These are phyloP conservation scores for Peronospora belbahrii DNA, from an alignment of 352 stramenopile genomes.

Conservation along the genomic window DNA sequence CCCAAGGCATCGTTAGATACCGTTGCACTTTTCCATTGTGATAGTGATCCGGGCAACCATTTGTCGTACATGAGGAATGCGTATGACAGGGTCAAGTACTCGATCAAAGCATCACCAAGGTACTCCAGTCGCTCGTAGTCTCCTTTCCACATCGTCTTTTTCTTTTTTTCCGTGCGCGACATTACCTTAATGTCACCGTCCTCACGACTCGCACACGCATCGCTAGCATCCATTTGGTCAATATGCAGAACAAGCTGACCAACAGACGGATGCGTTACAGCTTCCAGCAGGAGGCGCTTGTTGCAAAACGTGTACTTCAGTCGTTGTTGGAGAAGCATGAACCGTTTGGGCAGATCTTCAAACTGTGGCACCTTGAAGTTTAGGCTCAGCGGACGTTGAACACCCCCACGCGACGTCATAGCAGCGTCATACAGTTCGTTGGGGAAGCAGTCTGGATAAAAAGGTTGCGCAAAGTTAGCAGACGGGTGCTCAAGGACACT, in stretches of 20 bases:
- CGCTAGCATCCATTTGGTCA: constrained; percentile 25
- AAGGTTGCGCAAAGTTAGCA: constrained; percentile 36
- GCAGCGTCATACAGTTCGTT: constrained; percentile 46
- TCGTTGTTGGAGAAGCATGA: constrained; percentile 59
- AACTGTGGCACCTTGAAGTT: constrained; percentile 53
- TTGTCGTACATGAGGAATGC: constrained; percentile 57
- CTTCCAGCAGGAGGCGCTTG: constrained; percentile 68
- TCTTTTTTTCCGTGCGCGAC: constrained; percentile 29
- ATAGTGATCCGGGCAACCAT: constrained; percentile 72
- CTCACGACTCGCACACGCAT: constrained; percentile 1
- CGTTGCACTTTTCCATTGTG: constrained; percentile 81
- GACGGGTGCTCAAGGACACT: constrained; percentile 36
- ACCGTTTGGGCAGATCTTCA: constrained; percentile 41
- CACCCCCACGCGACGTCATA: constrained; percentile 17
- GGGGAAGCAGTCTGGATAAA: constrained; percentile 64
- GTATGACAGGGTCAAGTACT: constrained; percentile 85
- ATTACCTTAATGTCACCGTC: constrained; percentile 16
- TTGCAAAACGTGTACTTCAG: constrained; percentile 81
- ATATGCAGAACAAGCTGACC: constrained; percentile 48
- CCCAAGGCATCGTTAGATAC: constrained; percentile 81
- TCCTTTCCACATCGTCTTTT: constrained; percentile 52
- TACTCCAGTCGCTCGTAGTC: constrained; percentile 88
- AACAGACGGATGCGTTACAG: constrained; percentile 70
- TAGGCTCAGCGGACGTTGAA: constrained; percentile 23
- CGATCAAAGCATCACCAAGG: constrained; percentile 83